phyloP scores from a whole-genome alignment of 345 rosid genomes.

The Salix koriyanagi region DNA sequence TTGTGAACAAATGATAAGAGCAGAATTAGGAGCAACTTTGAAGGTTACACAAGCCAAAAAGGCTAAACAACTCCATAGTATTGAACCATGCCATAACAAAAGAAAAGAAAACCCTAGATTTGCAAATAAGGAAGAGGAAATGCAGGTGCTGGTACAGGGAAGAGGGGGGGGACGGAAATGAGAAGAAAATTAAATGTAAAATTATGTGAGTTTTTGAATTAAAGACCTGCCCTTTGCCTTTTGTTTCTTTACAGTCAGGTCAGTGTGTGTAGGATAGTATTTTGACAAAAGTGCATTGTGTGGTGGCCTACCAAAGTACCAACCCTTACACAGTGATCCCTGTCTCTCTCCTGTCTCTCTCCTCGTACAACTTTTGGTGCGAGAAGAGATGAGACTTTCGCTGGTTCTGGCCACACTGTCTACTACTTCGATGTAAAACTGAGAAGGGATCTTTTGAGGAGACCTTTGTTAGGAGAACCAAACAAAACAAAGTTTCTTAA shows the following conservation, averaged over 20 bases:
- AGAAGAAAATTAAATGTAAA: constrained; percentile 2
- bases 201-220: constrained; percentile 18
- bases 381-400: background rate
- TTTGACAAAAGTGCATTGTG: constrained; percentile 16
- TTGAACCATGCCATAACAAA: background rate
- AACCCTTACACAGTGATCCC: background rate
- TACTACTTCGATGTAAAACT: constrained; percentile 2
- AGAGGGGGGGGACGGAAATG: background rate
- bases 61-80: background rate
- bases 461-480: background rate
- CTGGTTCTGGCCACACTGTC: background rate
- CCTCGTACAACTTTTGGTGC: background rate
- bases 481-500: constrained; percentile 6
- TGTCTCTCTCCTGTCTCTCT: background rate
- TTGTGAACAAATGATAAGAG: background rate
- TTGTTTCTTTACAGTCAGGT: constrained; percentile 4
- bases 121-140: constrained; percentile 17
- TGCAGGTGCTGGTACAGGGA: constrained; percentile 9
- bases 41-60: background rate
- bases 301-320: constrained; percentile 23
- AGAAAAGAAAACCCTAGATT: constrained; percentile 19
- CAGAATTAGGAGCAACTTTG: background rate
- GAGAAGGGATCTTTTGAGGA: background rate
- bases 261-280: background rate
- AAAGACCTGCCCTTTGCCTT: constrained; percentile 9